Base-by-base conservation (phyloP, 345 rosid species). In the Rhodomyrtus tomentosa region DNA sequence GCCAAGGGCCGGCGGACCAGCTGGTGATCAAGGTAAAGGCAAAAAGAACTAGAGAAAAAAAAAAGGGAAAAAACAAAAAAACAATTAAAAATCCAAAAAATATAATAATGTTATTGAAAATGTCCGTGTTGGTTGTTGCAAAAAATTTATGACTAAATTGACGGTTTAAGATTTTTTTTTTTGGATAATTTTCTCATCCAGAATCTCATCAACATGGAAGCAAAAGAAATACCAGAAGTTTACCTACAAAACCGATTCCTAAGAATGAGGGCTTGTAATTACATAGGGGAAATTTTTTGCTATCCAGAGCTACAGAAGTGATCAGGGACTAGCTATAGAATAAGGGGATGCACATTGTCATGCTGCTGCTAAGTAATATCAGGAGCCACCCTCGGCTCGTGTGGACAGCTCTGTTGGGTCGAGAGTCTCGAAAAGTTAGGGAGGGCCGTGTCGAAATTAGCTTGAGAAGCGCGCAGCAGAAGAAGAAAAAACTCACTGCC, bases 311-410 rank as follows among this genome's bases (percentile, higher is more conserved):
- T 68, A 0, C 50, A 10, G 21, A 36, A 68, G 45, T 36, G 9
- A 45, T 0, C 45, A 8, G 76, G 79, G 45, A 36, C 91, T 91
- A 92, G 51, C 92, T 79, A 79, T 95, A 94, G 53, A 95, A 91
- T 85, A 95, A 89, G 58, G 96, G 92, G 32, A 95, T 91, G 91
- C 94, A 92, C 83, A 96, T 90, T 84, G 94, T 91, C 91, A 94
- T 89, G 82, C 91, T 90, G 93, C 98, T 94, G 92, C 98, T 95
- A 84, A 93, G 88, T 52, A 96, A 89, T 84, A 94, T 91, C 91
- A 96, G 89, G 48, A 91, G 74, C 98, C 98, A 96, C 85, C 97
- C 97, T 53, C 89, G 89, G 86, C 93, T 90, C 0, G 90, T 84
- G 79, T 87, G 89, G 87, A 89, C 72, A 55, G 84, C 87, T 86